Conservation (phyloP, 176 grass and related monocot species). For the Oryza meridionalis region DNA sequence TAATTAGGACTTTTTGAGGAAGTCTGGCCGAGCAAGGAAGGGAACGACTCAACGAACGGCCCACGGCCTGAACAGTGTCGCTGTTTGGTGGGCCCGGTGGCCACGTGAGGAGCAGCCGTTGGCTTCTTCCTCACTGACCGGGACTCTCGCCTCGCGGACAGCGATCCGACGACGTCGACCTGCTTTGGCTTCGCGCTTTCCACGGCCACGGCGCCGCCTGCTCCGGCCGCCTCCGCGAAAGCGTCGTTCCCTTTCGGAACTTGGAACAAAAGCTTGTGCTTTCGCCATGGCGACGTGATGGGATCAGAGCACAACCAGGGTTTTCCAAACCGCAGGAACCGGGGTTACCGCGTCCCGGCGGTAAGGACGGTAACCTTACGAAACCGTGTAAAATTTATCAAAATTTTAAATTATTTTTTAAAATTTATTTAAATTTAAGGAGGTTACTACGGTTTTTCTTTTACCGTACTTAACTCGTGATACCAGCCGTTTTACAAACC, state of each 20-base stretch:
- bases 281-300: neutral
- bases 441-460: too few species aligned
- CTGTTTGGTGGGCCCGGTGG: slow-evolving; percentile 27
- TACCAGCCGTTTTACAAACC: too few species aligned
- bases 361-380: too few species aligned
- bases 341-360: too few species aligned
- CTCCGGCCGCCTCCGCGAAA: neutral
- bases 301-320: neutral
- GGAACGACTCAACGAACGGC: slow-evolving; percentile 20
- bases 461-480: too few species aligned
- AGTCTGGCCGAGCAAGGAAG: slow-evolving; percentile 1
- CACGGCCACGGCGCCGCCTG: neutral
- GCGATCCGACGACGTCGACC: slow-evolving; percentile 30
- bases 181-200: slow-evolving; percentile 15
- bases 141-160: slow-evolving; percentile 12
- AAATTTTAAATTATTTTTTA: too few species aligned
- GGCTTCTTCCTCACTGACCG: slow-evolving; percentile 33
- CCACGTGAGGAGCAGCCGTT: slow-evolving; percentile 50
- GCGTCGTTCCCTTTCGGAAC: neutral
- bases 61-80: slow-evolving; percentile 28
- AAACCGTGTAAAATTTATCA: too few species aligned
- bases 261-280: neutral
- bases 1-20: neutral
- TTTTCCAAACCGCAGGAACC: too few species aligned
- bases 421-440: too few species aligned